These are phyloP conservation scores for Saururus chinensis DNA, from an alignment of 164 flowering plant genomes.

Conservation along the genomic window DNA sequence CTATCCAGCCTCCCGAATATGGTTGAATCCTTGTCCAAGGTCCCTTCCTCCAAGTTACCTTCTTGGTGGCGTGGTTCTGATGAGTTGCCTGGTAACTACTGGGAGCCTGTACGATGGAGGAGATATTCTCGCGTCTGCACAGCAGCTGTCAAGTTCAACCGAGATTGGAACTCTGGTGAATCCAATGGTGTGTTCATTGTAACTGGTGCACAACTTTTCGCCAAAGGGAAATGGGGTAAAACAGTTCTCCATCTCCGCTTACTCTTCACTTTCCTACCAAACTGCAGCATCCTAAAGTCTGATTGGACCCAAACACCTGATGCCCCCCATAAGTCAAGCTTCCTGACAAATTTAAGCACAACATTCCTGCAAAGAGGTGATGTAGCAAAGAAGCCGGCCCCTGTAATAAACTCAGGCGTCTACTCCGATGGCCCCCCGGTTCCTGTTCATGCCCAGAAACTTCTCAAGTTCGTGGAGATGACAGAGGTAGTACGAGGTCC, in stretches of 20 bases:
- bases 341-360: slow-evolving; percentile 49
- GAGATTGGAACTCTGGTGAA: slow-evolving; percentile 46
- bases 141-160: slow-evolving; percentile 49
- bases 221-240: slow-evolving; percentile 67
- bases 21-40: slow-evolving; percentile 20
- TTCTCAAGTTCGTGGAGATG: slow-evolving; percentile 52
- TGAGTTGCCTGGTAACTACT: slow-evolving; percentile 28
- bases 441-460: slow-evolving; percentile 36
- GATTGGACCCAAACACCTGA: slow-evolving; percentile 66
- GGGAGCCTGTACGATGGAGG: slow-evolving; percentile 65
- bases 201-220: slow-evolving; percentile 76
- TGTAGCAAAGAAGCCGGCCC: slow-evolving; percentile 34
- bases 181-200: slow-evolving; percentile 57
- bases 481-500: slow-evolving; percentile 67
- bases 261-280: slow-evolving; percentile 53
- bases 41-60: slow-evolving; percentile 9
- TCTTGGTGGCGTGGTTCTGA: slow-evolving; percentile 76
- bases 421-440: slow-evolving; percentile 74
- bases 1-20: slow-evolving; percentile 62
- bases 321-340: slow-evolving; percentile 46
- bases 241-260: slow-evolving; percentile 70
- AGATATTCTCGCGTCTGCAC: slow-evolving; percentile 71
- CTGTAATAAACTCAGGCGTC: slow-evolving; percentile 60
- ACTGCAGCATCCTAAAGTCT: slow-evolving; percentile 47
- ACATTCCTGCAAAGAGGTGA: slow-evolving; percentile 39